Evolutionary conservation across 225 moss, liverwort and hornwort species (phyloP), one percentile per base, ranked within the genome.

Genomic region (Pseudoscleropodium purum): DNA sequence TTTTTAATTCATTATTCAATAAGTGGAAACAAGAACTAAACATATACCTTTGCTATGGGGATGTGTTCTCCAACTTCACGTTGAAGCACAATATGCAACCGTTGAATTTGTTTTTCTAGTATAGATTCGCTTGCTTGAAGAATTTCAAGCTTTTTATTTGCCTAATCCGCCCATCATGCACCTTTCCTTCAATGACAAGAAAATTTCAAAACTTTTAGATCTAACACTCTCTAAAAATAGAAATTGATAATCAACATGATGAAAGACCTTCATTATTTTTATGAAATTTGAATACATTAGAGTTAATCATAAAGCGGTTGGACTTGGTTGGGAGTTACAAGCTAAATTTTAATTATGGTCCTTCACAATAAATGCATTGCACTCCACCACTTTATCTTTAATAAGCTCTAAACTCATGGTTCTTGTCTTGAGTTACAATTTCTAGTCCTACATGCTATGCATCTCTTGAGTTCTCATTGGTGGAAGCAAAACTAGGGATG

Each of bases 1-100:
- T 37, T 77, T 69, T 26, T 68, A 36, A 68, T 5, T 70, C 33
- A 47, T 52, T 39, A 31, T n/a, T 70, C 25, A 18, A 16, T 37
- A 54, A 85, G 31, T 37, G 52, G 5, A 84, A 12, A 29, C 2
- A 52, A 30, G 39, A 69, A 54, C n/a, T 66, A 69, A 75, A 69
- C 11, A 54, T 59, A 83, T 79, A 97, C 97, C 99, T 99, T 99
- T 43, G 92, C 77, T 83, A 94, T 23, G 26, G 96, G 95, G 57
- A 99, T 94, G 76, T 99, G 96, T 25, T 97, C 97, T 84, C 99
- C 99, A 82, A 97, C 95, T 92, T 99, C 99, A 4, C 94, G 90
- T 92, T 93, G 96, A 86, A 99, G 94, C 23, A 97, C 90, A 39
- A 91, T 91, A 56, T 97, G 95, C 87, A 97, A 83, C 49, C 95